Evolutionary conservation across 306 rosid genomes (phyloP).

Genomic region (Pueraria montana): DNA sequence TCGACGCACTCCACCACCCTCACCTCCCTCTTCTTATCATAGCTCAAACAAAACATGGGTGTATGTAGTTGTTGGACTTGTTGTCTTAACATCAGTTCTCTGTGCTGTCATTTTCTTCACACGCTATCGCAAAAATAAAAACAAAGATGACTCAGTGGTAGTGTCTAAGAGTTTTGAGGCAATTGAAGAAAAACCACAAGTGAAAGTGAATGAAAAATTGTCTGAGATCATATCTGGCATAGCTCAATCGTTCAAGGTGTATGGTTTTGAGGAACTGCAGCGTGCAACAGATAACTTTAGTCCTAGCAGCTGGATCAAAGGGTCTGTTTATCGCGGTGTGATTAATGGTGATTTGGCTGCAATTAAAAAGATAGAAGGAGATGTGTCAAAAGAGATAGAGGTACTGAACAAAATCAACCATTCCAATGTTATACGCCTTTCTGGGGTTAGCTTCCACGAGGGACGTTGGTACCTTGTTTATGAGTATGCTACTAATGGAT

Average conservation of each 20-base stretch:
- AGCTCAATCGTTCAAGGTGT: conserved; percentile 75
- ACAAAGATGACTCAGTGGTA: conserved; percentile 34
- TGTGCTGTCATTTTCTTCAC: conserved; percentile 48
- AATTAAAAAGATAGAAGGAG: conserved; percentile 72
- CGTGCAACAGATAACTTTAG: conserved; percentile 78
- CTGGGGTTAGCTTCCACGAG: conserved; percentile 75
- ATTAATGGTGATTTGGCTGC: conserved; percentile 76
- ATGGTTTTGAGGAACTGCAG: conserved; percentile 72
- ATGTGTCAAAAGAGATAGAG: conserved; percentile 76
- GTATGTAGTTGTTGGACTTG: conserved; percentile 67
- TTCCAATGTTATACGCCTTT: conserved; percentile 81
- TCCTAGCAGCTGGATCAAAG: conserved; percentile 62
- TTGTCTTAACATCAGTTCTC: conserved; percentile 51
- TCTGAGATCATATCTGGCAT: conserved; percentile 61
- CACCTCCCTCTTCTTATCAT: conserved; percentile 46
- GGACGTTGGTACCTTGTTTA: conserved; percentile 85
- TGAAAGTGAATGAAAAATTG: conserved; percentile 49
- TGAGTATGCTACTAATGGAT: conserved; percentile 82
- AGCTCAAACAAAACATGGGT: conserved; percentile 71
- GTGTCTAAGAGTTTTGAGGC: conserved; percentile 53
- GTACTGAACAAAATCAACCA: conserved; percentile 77
- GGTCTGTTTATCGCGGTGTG: conserved; percentile 66
- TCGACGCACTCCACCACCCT: conserved; percentile 47
- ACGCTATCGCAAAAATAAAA: conserved; percentile 35
- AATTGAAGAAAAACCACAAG: conserved; percentile 47